Conservation (phyloP, 2,329 filamentous ascomycete species). For the Rasamsonia emersonii region DNA sequence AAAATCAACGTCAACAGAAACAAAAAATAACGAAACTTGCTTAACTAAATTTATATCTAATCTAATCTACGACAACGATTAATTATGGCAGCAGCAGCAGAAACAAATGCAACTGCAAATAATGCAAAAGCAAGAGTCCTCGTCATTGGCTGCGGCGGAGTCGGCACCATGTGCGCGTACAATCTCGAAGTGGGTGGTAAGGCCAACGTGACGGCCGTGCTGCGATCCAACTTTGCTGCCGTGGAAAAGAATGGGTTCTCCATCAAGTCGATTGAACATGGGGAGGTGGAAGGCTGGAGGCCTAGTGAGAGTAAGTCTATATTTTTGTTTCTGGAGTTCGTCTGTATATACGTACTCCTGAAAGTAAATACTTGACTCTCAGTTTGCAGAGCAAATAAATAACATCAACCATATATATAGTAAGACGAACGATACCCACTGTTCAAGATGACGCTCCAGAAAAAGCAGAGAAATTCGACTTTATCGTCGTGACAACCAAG, state of each 20-base stretch:
- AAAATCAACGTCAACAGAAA: too few species aligned
- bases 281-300: constrained; percentile 40
- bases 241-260: constrained; percentile 43
- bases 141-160: constrained; percentile 47
- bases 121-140: constrained; percentile 38
- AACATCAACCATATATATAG: constrained; percentile 18
- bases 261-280: constrained; percentile 50
- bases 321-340: neutral
- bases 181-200: constrained; percentile 44
- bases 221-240: constrained; percentile 48
- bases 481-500: constrained; percentile 52
- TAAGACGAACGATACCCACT: constrained; percentile 43
- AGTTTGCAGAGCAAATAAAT: too few species aligned
- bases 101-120: too few species aligned
- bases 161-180: constrained; percentile 49
- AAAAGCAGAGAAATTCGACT: constrained; percentile 38
- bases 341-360: too few species aligned
- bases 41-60: too few species aligned
- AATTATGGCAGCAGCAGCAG: too few species aligned
- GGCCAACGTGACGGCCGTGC: constrained; percentile 46
- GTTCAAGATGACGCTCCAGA: constrained; percentile 19
- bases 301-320: constrained; percentile 31
- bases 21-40: too few species aligned
- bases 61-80: too few species aligned
- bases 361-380: too few species aligned